Percentiles rank a stretch among this genome's conserved stretches.
Conservation (phyloP, 2,329 filamentous ascomycete genomes). For the Ceratocystis cubensis region DNA sequence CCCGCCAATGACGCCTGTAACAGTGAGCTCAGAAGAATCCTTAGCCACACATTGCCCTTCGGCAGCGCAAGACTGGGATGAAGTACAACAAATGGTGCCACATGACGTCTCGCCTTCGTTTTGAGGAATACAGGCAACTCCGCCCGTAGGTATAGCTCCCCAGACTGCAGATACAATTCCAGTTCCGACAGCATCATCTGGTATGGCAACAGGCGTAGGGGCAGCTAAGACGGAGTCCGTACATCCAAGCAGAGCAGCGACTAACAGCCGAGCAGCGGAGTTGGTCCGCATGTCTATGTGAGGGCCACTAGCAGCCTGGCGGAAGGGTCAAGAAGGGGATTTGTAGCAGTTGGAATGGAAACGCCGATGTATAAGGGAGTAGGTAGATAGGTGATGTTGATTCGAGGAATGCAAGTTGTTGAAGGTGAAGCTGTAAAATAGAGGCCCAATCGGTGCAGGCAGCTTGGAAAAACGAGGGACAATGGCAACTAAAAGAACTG, state of each 20-base stretch:
- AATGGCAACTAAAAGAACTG: not conserved
- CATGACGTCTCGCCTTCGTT: conserved; percentile 48
- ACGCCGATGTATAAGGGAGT: not conserved
- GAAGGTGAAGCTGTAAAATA: not conserved
- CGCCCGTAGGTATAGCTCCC: conserved; percentile 33
- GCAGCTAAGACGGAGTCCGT: conserved; percentile 13
- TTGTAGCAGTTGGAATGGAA: conserved; percentile 6
- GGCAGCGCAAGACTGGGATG: conserved; percentile 53
- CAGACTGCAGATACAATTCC: conserved; percentile 42
- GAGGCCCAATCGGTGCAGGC: not conserved
- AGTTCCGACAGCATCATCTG: conserved; percentile 32
- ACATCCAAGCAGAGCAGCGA: conserved; percentile 8
- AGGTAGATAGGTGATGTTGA: not conserved
- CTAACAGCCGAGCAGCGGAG: conserved; percentile 6
- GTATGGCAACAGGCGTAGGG: conserved; percentile 12
- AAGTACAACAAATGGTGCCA: conserved; percentile 57
- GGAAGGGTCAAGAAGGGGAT: not conserved
- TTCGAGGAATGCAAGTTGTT: not conserved
- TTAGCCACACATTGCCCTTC: conserved; percentile 46
- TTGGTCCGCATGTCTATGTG: conserved; percentile 1
- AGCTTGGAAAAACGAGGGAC: not conserved
- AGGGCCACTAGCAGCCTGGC: not conserved
- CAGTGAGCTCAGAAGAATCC: conserved; percentile 30
- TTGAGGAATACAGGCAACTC: conserved; percentile 38
- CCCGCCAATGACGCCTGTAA: conserved; percentile 25